Base-by-base conservation (phyloP, 148 eudicot genomes). In the Polygonum maritimum region DNA sequence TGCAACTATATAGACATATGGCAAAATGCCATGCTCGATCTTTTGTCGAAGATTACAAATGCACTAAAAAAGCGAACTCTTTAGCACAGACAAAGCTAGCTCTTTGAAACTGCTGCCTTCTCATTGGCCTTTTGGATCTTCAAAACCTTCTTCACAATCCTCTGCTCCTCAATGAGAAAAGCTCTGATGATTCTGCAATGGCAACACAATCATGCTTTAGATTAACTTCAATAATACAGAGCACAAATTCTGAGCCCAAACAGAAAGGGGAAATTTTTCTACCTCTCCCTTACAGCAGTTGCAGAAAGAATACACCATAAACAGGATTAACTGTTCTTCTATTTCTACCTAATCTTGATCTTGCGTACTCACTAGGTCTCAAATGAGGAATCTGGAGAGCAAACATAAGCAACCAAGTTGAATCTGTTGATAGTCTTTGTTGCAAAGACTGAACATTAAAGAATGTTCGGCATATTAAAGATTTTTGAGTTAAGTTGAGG, bases 81-180 rank as follows among this genome's bases (percentile, higher is more conserved):
- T 15, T 48, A 48, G 52, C 16, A 13, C 52, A 47, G 38, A 19
- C 39, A 63, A 63, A 22, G 78, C 77, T 79, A 84, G 57, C 77
- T 74, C 81, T 80, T 84, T 44, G 80, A 41, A 21, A 87, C 76
- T 44, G 71, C 76, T 44, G 71, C 76, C 82, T 85, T 83, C 65
- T 81, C 86, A 75, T 85, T 83, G 4, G 84, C 45, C 82, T 85
- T 87, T 75, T 83, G 86, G 77, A 87, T 85, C 87, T 87, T 87
- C 87, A 87, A 69, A 69, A 85, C 87, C 84, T 87, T 87, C 84
- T 87, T 84, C 79, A 87, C 87, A 73, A 87, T 84, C 86, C 84
- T 87, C 63, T 87, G 87, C 75, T 87, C 89, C 75, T 87, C 87
- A 63, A 87, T 84, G 80, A 86, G 75, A 77, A 86, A 84, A 11